Conservation (phyloP, 2,329 filamentous ascomycete genomes). For the Aspergillus awamori region DNA sequence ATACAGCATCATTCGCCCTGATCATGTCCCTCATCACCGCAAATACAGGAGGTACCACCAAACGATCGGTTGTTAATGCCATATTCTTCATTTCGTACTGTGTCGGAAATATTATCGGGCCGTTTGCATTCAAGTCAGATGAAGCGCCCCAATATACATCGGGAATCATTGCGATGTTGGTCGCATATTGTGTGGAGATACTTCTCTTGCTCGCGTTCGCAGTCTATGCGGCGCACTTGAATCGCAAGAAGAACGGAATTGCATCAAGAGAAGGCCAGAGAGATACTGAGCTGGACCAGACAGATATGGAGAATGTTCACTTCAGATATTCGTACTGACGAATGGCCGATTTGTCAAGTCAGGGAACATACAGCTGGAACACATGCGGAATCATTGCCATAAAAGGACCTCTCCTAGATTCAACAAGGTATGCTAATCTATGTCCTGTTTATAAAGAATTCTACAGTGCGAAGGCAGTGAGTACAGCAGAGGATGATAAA, state of each 20-base stretch:
- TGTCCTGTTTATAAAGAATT: too few relatives aligned
- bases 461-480: too few relatives aligned
- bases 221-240: neutral
- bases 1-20: neutral
- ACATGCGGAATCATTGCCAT: too few relatives aligned
- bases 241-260: neutral
- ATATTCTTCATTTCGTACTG: slow-evolving; percentile 23
- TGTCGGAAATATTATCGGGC: slow-evolving; percentile 22
- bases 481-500: too few relatives aligned
- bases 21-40: slow-evolving; percentile 3
- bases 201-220: neutral
- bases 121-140: slow-evolving; percentile 19
- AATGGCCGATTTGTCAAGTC: too few relatives aligned
- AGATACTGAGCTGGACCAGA: neutral
- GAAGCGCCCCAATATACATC: slow-evolving; percentile 20
- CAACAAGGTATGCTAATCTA: too few relatives aligned
- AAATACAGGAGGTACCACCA: slow-evolving; percentile 20
- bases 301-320: neutral
- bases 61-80: slow-evolving; percentile 17
- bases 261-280: too few relatives aligned
- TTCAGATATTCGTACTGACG: neutral
- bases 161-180: neutral
- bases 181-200: neutral
- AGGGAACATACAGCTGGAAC: too few relatives aligned
- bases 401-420: too few relatives aligned